phyloP scores from a whole-genome alignment of 1,284 basidiomycete genomes.

The Exobasidium rhododendri region DNA sequence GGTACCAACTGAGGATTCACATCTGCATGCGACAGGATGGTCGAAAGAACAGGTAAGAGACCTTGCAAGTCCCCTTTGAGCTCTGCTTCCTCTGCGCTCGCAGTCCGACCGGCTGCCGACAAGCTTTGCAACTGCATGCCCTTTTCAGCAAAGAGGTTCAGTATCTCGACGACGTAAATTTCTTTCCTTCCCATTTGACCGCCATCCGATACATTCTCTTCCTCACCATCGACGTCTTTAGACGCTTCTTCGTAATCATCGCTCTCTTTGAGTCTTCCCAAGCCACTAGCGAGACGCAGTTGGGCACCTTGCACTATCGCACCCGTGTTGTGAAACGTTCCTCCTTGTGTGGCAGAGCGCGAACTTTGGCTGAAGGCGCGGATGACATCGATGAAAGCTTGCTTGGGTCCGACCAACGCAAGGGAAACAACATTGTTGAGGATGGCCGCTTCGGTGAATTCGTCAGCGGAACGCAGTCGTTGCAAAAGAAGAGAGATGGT shows the following conservation, averaged over 20 bases:
- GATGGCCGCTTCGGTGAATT: slow-evolving; percentile 82
- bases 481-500: slow-evolving; percentile 85
- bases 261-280: slow-evolving; percentile 25
- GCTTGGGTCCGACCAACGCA: slow-evolving; percentile 72
- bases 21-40: slow-evolving; percentile 73
- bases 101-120: slow-evolving; percentile 59
- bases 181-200: slow-evolving; percentile 38
- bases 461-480: slow-evolving; percentile 76
- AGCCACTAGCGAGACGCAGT: slow-evolving; percentile 35
- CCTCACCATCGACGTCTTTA: slow-evolving; percentile 11
- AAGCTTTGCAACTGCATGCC: slow-evolving; percentile 84
- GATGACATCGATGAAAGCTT: slow-evolving; percentile 79
- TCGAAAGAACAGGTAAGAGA: slow-evolving; percentile 82
- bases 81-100: slow-evolving; percentile 38
- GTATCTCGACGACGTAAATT: slow-evolving; percentile 74
- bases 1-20: slow-evolving; percentile 67
- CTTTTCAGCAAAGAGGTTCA: slow-evolving; percentile 84
- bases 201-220: neutral
- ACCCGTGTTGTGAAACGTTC: slow-evolving; percentile 28
- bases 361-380: slow-evolving; percentile 81
- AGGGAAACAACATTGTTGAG: slow-evolving; percentile 86
- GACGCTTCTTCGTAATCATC: slow-evolving; percentile 10
- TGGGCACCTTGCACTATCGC: slow-evolving; percentile 53
- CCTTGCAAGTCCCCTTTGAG: slow-evolving; percentile 41
- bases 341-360: slow-evolving; percentile 62